Conservation (phyloP, 768 basidiomycete genomes). For the Strobilomyces confusus region DNA sequence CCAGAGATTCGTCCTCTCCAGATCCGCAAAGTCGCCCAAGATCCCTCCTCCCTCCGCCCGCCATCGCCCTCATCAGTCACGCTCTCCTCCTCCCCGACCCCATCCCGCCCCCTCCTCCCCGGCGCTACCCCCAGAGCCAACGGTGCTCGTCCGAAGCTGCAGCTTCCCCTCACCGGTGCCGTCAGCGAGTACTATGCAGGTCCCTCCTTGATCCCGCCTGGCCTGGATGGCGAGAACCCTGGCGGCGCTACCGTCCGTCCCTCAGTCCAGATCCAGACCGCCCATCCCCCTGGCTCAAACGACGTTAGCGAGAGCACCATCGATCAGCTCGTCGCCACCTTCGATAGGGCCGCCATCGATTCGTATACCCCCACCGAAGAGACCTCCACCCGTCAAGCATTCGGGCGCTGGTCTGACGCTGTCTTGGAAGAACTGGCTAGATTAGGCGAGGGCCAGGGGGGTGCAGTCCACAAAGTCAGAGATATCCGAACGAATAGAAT, state of each 20-base stretch:
- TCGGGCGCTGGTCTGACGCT: constrained; percentile 58
- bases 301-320: constrained; percentile 33
- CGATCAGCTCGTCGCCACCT: constrained; percentile 34
- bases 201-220: constrained; percentile 31
- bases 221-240: constrained; percentile 34
- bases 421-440: constrained; percentile 71
- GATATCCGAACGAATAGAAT: constrained; percentile 75
- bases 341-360: constrained; percentile 29
- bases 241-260: constrained; percentile 44
- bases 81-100: constrained; percentile 29
- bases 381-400: constrained; percentile 25
- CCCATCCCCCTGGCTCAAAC: constrained; percentile 26
- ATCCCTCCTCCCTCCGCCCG: constrained; percentile 25
- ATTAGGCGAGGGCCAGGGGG: constrained; percentile 93
- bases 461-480: constrained; percentile 91
- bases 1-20: constrained; percentile 38
- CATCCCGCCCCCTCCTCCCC: constrained; percentile 31
- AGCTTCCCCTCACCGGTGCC: constrained; percentile 30
- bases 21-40: constrained; percentile 36
- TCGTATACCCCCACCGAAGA: constrained; percentile 35
- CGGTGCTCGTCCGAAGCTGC: constrained; percentile 32
- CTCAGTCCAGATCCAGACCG: constrained; percentile 31
- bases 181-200: constrained; percentile 32
- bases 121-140: constrained; percentile 27
- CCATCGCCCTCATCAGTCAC: constrained; percentile 29